Evolutionary conservation across 2,329 filamentous ascomycete genomes (phyloP), one percentile per base, ranked within the genome.

Genomic region (Phialophora verrucosa): DNA sequence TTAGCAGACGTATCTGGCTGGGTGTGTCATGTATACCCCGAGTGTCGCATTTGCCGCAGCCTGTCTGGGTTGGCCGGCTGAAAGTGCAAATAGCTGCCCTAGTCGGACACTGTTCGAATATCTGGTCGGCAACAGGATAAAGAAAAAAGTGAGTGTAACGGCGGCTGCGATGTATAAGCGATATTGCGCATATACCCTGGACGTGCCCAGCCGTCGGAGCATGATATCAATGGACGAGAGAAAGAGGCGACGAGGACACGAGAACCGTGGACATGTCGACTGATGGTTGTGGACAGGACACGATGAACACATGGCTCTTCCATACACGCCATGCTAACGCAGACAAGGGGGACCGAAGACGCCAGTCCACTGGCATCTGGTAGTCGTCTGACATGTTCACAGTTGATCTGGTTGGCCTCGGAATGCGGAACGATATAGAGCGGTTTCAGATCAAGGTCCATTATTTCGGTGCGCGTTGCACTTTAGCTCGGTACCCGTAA

Each of bases 21-120:
- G 17, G 2, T 23, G 20, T n/a, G n/a, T 51, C 17, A 17, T 49
- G 20, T 42, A 44, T 35, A 64, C 62, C 35, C 62, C 62, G 4
- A 64, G 47, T 11, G 62, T 64, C 4, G 55, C 27, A 54, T 64
- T 64, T 32, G 55, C 55, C 76, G 75, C 51, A 23, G 55, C 55
- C n/a, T 57, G 31, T 38, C 55, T 44, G 5, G 27, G 55, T 11
- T 23, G 38, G 38, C 1, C 32, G 10, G 35, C n/a, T 12, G 55
- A 25, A 38, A 20, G 17, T 27, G 32, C 14, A 10, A 57, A 38
- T 1, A 57, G 20, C 10, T 6, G 55, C 10, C 32, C 55, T 25
- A 42, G 7, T 25, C 20, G n/a, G 55, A 42, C 32, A 7, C 10
- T 20, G 29, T n/a, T 57, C 55, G 32, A n/a, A n/a, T 57, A 25